Evolutionary conservation across 2,329 filamentous ascomycete genomes (phyloP).

Genomic region (Exophiala bonariae): DNA sequence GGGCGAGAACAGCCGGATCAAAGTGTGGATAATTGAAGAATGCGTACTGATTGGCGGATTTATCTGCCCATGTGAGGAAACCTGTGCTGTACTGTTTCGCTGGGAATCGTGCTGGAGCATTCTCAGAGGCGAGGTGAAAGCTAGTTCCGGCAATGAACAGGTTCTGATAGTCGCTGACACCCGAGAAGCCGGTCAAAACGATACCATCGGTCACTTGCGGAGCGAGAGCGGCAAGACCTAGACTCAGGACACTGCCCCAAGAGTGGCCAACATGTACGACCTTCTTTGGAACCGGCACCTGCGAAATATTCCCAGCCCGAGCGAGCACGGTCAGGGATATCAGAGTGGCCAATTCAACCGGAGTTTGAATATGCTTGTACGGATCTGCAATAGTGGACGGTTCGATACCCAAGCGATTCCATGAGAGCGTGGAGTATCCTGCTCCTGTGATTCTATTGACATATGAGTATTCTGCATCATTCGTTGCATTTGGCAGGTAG

Average conservation of each 20-base stretch:
- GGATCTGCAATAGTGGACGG: conserved; percentile 39
- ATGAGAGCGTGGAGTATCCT: conserved; percentile 42
- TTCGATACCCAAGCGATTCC: conserved; percentile 41
- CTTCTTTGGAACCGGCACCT: conserved; percentile 33
- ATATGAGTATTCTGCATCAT: conserved; percentile 21
- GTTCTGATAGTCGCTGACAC: conserved; percentile 46
- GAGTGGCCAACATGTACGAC: conserved; percentile 40
- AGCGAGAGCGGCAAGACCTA: conserved; percentile 34
- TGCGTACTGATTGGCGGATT: conserved; percentile 45
- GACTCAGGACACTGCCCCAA: conserved; percentile 37
- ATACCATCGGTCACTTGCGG: conserved; percentile 37
- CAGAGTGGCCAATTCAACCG: conserved; percentile 42
- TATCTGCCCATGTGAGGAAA: conserved; percentile 48
- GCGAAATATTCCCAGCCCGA: conserved; percentile 23
- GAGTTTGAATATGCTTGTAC: conserved; percentile 40
- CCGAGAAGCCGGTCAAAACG: conserved; percentile 45
- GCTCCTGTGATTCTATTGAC: conserved; percentile 22
- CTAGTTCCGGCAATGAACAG: conserved; percentile 28
- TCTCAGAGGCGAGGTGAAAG: conserved; percentile 34
- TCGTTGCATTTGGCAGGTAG: conserved; percentile 14
- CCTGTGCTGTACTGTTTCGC: conserved; percentile 53
- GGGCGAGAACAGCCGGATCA: conserved; percentile 53
- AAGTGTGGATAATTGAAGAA: conserved; percentile 57
- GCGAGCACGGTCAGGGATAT: conserved; percentile 34
- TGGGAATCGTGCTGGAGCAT: conserved; percentile 20